A percentile compares a stretch with the other conserved stretches of the same genome.
phyloP scores from a whole-genome alignment of 331 rosid genomes.

The Pyracantha coccinea region DNA sequence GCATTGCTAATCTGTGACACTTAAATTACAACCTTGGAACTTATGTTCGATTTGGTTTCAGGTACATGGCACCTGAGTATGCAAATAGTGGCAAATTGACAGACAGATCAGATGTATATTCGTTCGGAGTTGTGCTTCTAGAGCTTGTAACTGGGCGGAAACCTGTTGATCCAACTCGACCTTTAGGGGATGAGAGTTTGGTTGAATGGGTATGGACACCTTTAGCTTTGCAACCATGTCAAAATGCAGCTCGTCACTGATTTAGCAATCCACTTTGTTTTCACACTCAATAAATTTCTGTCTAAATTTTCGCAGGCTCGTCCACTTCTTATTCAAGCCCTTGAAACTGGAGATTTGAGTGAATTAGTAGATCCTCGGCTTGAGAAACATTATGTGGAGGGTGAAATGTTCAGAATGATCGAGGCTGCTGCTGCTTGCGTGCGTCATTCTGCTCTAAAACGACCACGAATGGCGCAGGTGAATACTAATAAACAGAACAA shows the following conservation, averaged over 20 bases:
- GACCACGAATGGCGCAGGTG: conserved; percentile 95
- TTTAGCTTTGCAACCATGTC: not conserved
- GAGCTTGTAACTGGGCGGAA: conserved; percentile 88
- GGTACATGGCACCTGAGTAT: conserved; percentile 97
- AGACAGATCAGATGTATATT: conserved; percentile 89
- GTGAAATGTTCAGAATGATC: conserved; percentile 72
- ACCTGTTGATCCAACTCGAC: conserved; percentile 74
- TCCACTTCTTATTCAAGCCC: conserved; percentile 58
- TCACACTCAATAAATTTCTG: conserved; percentile 3
- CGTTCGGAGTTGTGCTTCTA: conserved; percentile 90
- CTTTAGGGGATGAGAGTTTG: conserved; percentile 92
- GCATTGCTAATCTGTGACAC: not conserved
- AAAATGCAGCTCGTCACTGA: not conserved
- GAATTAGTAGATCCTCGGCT: conserved; percentile 68
- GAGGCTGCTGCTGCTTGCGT: conserved; percentile 95
- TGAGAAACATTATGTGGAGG: conserved; percentile 42
- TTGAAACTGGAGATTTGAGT: conserved; percentile 53
- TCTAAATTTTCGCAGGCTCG: conserved; percentile 56
- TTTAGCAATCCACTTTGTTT: not conserved
- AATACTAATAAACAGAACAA: not conserved
- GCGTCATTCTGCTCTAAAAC: conserved; percentile 80
- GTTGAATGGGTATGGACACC: conserved; percentile 79
- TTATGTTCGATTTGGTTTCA: conserved; percentile 17
- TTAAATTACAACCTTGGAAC: not conserved
- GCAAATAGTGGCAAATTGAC: conserved; percentile 93